Evolutionary conservation across 352 stramenopile genomes (phyloP).

Genomic region (Phytophthora capsici): DNA sequence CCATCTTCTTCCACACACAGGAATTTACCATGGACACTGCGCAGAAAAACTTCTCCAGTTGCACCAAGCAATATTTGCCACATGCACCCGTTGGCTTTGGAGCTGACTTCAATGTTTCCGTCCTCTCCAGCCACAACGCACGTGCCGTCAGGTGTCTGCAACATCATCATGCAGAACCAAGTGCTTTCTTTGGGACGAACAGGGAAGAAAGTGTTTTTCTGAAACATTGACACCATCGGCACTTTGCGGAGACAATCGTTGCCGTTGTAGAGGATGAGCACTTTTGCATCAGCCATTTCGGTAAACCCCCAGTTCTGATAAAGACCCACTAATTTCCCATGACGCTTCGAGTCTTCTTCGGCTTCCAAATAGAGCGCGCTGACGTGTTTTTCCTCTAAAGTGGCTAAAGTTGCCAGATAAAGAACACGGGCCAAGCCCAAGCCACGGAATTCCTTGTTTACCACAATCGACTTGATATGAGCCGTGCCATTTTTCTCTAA

Average conservation of each 20-base stretch:
- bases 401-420: constrained; percentile 75
- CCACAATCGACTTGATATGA: constrained; percentile 80
- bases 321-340: constrained; percentile 69
- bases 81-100: constrained; percentile 46
- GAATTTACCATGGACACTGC: constrained; percentile 84
- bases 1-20: constrained; percentile 82
- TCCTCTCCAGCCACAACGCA: constrained; percentile 75
- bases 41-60: constrained; percentile 70
- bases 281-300: constrained; percentile 58
- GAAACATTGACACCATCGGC: constrained; percentile 69
- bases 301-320: constrained; percentile 79
- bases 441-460: constrained; percentile 74
- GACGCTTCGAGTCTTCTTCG: constrained; percentile 69
- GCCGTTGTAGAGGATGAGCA: constrained; percentile 87
- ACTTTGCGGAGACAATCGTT: constrained; percentile 88
- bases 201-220: constrained; percentile 50
- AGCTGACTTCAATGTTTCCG: constrained; percentile 56
- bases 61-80: constrained; percentile 79
- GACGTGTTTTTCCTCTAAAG: constrained; percentile 65
- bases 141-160: constrained; percentile 69
- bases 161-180: constrained; percentile 84
- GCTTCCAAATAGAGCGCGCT: constrained; percentile 61
- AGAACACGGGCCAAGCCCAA: constrained; percentile 78
- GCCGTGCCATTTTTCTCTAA: constrained; percentile 59
- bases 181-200: constrained; percentile 48